Evolutionary conservation across 345 rosid species (phyloP).

Genomic region (Lepidium didymum): DNA sequence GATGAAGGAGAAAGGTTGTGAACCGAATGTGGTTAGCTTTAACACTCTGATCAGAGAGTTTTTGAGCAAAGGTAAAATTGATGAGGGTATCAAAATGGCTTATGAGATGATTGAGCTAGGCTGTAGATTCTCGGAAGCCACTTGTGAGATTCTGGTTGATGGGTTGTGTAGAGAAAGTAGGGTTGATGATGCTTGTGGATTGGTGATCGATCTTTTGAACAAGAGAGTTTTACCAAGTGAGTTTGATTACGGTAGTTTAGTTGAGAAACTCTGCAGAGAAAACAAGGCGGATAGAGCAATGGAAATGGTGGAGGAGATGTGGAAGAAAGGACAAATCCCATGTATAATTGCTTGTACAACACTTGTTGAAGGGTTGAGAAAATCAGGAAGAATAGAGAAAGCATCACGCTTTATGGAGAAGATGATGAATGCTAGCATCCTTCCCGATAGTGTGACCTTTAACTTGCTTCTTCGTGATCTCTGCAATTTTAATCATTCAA

Average conservation of each 20-base stretch:
- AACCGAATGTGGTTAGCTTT: slow-evolving; percentile 74
- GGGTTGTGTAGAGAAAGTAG: slow-evolving; percentile 56
- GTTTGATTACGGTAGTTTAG: slow-evolving; percentile 52
- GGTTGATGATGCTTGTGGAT: slow-evolving; percentile 41
- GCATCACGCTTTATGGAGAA: slow-evolving; percentile 52
- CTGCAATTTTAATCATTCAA: slow-evolving; percentile 45
- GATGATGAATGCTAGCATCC: slow-evolving; percentile 46
- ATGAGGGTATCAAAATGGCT: slow-evolving; percentile 67
- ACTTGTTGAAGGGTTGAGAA: slow-evolving; percentile 74
- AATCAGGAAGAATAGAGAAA: slow-evolving; percentile 38
- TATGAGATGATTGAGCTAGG: slow-evolving; percentile 75
- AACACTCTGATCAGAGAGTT: slow-evolving; percentile 75
- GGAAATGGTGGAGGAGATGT: slow-evolving; percentile 48
- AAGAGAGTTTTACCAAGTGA: slow-evolving; percentile 50
- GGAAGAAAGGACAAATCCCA: slow-evolving; percentile 55
- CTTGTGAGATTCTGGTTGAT: slow-evolving; percentile 80
- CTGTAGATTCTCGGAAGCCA: slow-evolving; percentile 47
- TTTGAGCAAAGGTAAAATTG: slow-evolving; percentile 48
- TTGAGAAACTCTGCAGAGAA: slow-evolving; percentile 49
- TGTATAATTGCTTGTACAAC: slow-evolving; percentile 69
- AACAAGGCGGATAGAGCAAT: slow-evolving; percentile 44
- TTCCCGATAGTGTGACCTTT: slow-evolving; percentile 74
- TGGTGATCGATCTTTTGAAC: slow-evolving; percentile 55
- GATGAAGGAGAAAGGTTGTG: slow-evolving; percentile 66
- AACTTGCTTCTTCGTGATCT: slow-evolving; percentile 72